Percentiles rank a stretch among this genome's conserved stretches.
Evolutionary conservation across 2,329 filamentous ascomycete genomes (phyloP).

Genomic region (Exophiala alcalophila): DNA sequence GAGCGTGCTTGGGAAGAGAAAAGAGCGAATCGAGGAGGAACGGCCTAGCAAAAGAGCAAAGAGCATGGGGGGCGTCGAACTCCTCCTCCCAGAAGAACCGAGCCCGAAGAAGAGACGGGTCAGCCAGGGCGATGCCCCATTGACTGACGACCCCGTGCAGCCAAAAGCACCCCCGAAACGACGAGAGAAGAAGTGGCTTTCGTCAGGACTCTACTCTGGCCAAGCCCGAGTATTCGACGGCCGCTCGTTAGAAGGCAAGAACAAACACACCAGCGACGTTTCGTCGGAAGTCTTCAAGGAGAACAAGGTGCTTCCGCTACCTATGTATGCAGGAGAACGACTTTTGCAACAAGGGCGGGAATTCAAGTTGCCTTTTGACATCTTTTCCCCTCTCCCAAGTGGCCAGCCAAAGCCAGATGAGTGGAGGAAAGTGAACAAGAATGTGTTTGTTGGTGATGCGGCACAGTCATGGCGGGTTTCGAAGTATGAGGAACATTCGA

Average conservation of each 20-base stretch:
- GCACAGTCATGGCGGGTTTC: conserved; percentile 76
- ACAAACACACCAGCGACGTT: conserved; percentile 43
- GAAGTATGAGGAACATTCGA: conserved; percentile 69
- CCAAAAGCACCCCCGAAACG: conserved; percentile 38
- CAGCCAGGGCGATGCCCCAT: conserved; percentile 28
- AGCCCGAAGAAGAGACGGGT: conserved; percentile 44
- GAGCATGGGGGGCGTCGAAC: conserved; percentile 28
- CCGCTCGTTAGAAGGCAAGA: conserved; percentile 50
- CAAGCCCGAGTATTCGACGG: conserved; percentile 57
- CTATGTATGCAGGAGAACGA: conserved; percentile 73
- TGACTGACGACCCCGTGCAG: conserved; percentile 10
- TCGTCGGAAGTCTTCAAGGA: conserved; percentile 40
- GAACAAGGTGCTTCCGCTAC: conserved; percentile 65
- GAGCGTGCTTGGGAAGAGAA: conserved; percentile 57
- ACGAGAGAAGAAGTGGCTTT: conserved; percentile 70
- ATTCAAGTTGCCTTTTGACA: conserved; percentile 84
- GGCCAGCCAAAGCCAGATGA: conserved; percentile 90
- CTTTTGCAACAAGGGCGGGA: conserved; percentile 69
- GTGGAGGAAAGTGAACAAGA: conserved; percentile 88
- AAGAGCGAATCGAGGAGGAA: conserved; percentile 56
- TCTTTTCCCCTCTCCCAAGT: conserved; percentile 81
- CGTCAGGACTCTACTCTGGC: conserved; percentile 82
- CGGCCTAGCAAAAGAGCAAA: conserved; percentile 57
- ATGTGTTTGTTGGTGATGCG: conserved; percentile 86
- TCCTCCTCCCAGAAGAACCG: conserved; percentile 28